phyloP scores from a whole-genome alignment of 139 green algal genomes.

The Chlamydomonas applanata region DNA sequence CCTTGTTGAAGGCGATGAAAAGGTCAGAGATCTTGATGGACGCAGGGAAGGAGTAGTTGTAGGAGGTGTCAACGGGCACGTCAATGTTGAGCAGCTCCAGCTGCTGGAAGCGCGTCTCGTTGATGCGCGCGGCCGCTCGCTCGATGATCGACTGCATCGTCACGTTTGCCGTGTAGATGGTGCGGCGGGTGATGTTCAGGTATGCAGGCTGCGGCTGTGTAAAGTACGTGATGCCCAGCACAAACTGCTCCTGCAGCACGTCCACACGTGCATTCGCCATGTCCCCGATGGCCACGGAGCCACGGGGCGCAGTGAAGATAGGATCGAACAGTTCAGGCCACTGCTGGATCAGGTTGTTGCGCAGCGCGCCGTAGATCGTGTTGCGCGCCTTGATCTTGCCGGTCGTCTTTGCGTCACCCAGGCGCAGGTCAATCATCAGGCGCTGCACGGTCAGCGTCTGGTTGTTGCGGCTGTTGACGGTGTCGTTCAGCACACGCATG shows the following conservation, averaged over 20 bases:
- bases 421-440: slow-evolving; percentile 35
- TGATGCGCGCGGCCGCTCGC: slow-evolving; percentile 24
- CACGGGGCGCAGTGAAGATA: slow-evolving; percentile 29
- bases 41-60: slow-evolving; percentile 12
- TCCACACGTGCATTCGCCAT: slow-evolving; percentile 8
- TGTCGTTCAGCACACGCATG: not conserved
- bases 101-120: slow-evolving; percentile 34
- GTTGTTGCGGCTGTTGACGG: not conserved
- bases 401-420: slow-evolving; percentile 41
- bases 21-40: not conserved
- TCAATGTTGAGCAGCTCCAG: not conserved
- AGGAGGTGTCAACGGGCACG: slow-evolving; percentile 2
- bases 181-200: slow-evolving; percentile 26
- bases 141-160: slow-evolving; percentile 21
- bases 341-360: slow-evolving; percentile 25
- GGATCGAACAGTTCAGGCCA: slow-evolving; percentile 37
- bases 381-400: slow-evolving; percentile 42
- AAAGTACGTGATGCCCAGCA: slow-evolving; percentile 15
- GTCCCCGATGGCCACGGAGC: slow-evolving; percentile 17
- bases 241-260: slow-evolving; percentile 35
- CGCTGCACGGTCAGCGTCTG: slow-evolving; percentile 15
- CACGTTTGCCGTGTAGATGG: slow-evolving; percentile 16
- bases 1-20: not conserved
- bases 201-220: not conserved
- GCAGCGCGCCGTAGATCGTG: slow-evolving; percentile 16